Evolutionary conservation across 2,329 filamentous ascomycete species (phyloP).

Genomic region (Phialophora verrucosa): DNA sequence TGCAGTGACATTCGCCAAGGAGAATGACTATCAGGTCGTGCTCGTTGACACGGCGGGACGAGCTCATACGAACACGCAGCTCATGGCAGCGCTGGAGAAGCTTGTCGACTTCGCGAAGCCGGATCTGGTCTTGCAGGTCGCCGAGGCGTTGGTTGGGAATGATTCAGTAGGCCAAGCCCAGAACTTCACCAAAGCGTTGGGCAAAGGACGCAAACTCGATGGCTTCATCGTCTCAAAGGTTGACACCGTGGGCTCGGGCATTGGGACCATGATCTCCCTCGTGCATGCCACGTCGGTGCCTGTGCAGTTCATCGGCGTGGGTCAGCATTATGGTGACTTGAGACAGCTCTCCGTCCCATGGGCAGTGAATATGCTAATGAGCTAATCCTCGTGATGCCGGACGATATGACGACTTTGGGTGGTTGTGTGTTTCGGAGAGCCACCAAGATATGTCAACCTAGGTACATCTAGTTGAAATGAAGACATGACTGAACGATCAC

Average conservation of each 20-base stretch:
- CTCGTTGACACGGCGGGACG: constrained; percentile 95
- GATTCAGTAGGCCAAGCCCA: constrained; percentile 94
- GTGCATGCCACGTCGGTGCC: constrained; percentile 97
- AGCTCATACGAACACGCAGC: constrained; percentile 89
- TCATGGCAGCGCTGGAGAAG: constrained; percentile 97
- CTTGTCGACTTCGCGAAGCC: constrained; percentile 95
- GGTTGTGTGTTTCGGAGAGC: not conserved
- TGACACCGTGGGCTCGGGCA: constrained; percentile 99
- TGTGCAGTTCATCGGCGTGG: constrained; percentile 84
- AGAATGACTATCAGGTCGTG: constrained; percentile 85
- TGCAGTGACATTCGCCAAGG: constrained; percentile 78
- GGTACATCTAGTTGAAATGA: not conserved
- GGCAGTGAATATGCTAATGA: constrained; percentile 59
- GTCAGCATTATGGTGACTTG: constrained; percentile 71
- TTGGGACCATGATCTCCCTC: constrained; percentile 92
- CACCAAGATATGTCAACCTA: not conserved
- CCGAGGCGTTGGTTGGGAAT: constrained; percentile 88
- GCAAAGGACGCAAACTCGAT: constrained; percentile 77
- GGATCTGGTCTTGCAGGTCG: constrained; percentile 98
- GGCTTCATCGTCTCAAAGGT: constrained; percentile 99
- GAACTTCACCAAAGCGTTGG: constrained; percentile 95
- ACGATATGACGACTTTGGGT: not conserved
- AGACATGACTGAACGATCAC: not conserved
- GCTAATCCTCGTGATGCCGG: constrained; percentile 2
- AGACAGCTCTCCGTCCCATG: constrained; percentile 68